Evolutionary conservation across 2,329 filamentous ascomycete genomes (phyloP).

Genomic region (Purpureocillium lavendulum): DNA sequence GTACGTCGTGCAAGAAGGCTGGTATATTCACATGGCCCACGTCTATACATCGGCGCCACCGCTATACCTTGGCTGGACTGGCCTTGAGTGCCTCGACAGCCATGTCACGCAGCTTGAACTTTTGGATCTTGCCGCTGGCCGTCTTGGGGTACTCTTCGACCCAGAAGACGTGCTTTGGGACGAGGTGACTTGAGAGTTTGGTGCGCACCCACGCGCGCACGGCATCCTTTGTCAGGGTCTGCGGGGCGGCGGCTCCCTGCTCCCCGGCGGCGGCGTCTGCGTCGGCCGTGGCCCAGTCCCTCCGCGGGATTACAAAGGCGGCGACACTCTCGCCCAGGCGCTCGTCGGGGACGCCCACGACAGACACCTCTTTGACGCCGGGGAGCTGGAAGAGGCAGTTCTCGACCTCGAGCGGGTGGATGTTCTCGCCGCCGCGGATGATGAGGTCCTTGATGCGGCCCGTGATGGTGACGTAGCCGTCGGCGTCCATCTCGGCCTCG

Average conservation of each 20-base stretch:
- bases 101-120: slow-evolving; percentile 72
- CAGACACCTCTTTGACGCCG: slow-evolving; percentile 64
- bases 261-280: slow-evolving; percentile 12
- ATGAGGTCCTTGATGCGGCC: slow-evolving; percentile 93
- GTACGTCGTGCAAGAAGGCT: too few species aligned
- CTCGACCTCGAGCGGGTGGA: slow-evolving; percentile 88
- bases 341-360: slow-evolving; percentile 76
- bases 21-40: too few species aligned
- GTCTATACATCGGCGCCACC: too few species aligned
- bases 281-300: slow-evolving; percentile 17
- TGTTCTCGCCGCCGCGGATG: slow-evolving; percentile 92
- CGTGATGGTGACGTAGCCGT: slow-evolving; percentile 83
- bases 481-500: slow-evolving; percentile 74
- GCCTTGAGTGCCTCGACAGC: slow-evolving; percentile 32
- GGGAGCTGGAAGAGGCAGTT: slow-evolving; percentile 72
- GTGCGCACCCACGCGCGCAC: slow-evolving; percentile 65
- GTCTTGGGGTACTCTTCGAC: slow-evolving; percentile 84
- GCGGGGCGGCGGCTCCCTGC: slow-evolving; percentile 12
- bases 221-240: slow-evolving; percentile 43
- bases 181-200: slow-evolving; percentile 65
- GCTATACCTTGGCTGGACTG: too few species aligned
- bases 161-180: slow-evolving; percentile 88
- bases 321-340: slow-evolving; percentile 80
- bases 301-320: slow-evolving; percentile 63
- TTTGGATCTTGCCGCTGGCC: slow-evolving; percentile 93